These are phyloP conservation scores for Dioszegia aurantiaca DNA, from an alignment of 768 basidiomycete species.

Conservation along the genomic window DNA sequence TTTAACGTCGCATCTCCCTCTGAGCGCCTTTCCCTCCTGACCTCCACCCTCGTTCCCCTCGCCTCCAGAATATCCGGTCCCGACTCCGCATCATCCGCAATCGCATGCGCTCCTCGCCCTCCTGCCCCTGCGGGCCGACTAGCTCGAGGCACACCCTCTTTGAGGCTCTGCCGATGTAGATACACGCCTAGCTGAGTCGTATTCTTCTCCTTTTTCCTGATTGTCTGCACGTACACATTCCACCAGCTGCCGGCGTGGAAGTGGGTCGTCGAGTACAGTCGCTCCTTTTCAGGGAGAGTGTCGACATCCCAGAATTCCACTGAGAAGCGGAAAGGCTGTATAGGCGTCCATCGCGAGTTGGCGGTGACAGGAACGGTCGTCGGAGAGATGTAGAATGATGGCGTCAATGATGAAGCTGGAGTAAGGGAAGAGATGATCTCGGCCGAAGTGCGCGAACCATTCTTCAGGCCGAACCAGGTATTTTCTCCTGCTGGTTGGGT, in stretches of 20 bases:
- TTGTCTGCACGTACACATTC: constrained; percentile 77
- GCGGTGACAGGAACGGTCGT: constrained; percentile 1
- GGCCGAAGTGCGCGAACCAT: constrained; percentile 18
- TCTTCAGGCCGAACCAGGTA: constrained; percentile 50
- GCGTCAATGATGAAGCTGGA: not conserved
- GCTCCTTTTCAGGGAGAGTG: constrained; percentile 74
- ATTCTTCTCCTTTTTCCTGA: constrained; percentile 67
- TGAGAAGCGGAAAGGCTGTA: constrained; percentile 68
- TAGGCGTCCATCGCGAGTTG: constrained; percentile 43
- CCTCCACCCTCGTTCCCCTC: constrained; percentile 10
- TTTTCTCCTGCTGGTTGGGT: constrained; percentile 36
- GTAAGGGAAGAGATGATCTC: constrained; percentile 23
- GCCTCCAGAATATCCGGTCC: not conserved
- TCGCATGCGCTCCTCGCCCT: too few species aligned
- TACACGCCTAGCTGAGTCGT: constrained; percentile 77
- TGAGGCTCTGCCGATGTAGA: constrained; percentile 66
- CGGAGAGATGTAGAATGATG: not conserved
- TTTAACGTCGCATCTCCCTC: not conserved
- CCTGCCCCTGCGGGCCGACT: constrained; percentile 1
- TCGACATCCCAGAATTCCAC: constrained; percentile 90
- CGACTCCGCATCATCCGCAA: not conserved
- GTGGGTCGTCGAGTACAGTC: constrained; percentile 77
- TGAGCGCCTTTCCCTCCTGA: not conserved
- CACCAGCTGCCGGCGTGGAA: constrained; percentile 87
- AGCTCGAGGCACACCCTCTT: constrained; percentile 20